Evolutionary conservation across 805 yeast genomes (phyloP).

Genomic region (Priceomyces haplophilus): DNA sequence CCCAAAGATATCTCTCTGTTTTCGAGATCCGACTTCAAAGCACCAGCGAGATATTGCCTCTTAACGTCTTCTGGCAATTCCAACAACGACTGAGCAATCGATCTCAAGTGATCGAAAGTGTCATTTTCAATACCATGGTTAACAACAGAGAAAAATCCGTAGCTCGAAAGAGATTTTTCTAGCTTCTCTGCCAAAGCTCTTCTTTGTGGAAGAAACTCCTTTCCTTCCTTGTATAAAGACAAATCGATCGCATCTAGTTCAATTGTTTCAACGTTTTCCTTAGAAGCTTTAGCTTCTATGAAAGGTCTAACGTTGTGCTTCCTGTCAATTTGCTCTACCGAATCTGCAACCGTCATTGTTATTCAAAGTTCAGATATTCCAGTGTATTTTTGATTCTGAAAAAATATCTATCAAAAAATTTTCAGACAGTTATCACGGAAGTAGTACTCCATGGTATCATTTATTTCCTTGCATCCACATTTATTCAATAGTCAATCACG

Average conservation of each 20-base stretch:
- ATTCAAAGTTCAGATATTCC: neutral
- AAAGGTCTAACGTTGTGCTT: slow-evolving; percentile 26
- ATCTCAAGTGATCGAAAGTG: slow-evolving; percentile 30
- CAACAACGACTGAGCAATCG: slow-evolving; percentile 40
- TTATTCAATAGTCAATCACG: no score
- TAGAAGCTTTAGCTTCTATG: slow-evolving; percentile 23
- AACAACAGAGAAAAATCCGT: slow-evolving; percentile 43
- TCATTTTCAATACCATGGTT: slow-evolving; percentile 40
- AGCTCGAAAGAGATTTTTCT: slow-evolving; percentile 38
- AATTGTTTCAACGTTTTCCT: slow-evolving; percentile 16
- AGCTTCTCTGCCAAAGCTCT: slow-evolving; percentile 32
- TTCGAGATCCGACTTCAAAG: slow-evolving; percentile 26
- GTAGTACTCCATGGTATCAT: neutral
- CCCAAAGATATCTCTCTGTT: slow-evolving; percentile 25
- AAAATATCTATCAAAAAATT: no score
- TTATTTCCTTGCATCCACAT: neutral
- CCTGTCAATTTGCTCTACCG: slow-evolving; percentile 13
- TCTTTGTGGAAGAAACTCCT: slow-evolving; percentile 27
- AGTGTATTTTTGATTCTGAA: no score
- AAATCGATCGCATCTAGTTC: slow-evolving; percentile 37
- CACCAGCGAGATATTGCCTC: slow-evolving; percentile 39
- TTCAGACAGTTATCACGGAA: no score
- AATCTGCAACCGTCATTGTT: slow-evolving; percentile 8
- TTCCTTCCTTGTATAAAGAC: slow-evolving; percentile 33
- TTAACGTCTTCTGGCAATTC: slow-evolving; percentile 41